Percentiles rank a stretch among this genome's conserved stretches.
Conservation (phyloP, 352 stramenopile genomes). For the Thalassiosira livingstoniorum region DNA sequence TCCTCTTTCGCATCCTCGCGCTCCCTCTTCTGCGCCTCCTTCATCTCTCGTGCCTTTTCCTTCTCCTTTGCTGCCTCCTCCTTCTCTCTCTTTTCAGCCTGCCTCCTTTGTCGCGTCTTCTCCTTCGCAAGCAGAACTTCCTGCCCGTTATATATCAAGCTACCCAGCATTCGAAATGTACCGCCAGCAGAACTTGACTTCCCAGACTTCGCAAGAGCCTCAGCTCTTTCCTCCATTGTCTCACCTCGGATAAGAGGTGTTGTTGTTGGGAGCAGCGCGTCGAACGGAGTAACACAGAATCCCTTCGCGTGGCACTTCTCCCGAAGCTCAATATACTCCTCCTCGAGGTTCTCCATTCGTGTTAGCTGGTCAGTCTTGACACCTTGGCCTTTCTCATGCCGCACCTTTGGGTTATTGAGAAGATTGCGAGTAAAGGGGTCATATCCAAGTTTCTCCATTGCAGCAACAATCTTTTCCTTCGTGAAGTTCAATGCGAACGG, state of each 20-base stretch:
- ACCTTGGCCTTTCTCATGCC: background rate
- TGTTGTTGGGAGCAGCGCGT: background rate
- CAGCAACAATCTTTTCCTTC: background rate
- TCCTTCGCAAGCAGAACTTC: background rate
- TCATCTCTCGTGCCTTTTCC: background rate
- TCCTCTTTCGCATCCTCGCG: background rate
- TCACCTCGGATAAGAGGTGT: background rate
- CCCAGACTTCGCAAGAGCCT: background rate
- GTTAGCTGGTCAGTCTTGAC: background rate
- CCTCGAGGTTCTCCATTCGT: background rate
- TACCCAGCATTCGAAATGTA: background rate
- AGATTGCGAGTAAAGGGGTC: background rate
- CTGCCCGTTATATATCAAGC: background rate
- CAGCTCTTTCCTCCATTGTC: background rate
- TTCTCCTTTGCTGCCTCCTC: background rate
- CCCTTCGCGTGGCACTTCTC: background rate
- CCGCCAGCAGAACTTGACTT: background rate
- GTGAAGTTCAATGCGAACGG: background rate
- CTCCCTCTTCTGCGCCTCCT: background rate
- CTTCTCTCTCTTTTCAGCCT: background rate
- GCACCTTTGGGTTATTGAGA: background rate
- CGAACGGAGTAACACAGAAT: background rate
- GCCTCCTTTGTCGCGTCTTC: background rate
- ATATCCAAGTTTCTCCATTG: background rate
- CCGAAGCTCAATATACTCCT: background rate